A percentile compares a stretch with the other conserved stretches of the same genome.
These are phyloP conservation scores for Entomortierella beljakovae DNA, from an alignment of 192 early-diverging fungal species.

Conservation along the genomic window DNA sequence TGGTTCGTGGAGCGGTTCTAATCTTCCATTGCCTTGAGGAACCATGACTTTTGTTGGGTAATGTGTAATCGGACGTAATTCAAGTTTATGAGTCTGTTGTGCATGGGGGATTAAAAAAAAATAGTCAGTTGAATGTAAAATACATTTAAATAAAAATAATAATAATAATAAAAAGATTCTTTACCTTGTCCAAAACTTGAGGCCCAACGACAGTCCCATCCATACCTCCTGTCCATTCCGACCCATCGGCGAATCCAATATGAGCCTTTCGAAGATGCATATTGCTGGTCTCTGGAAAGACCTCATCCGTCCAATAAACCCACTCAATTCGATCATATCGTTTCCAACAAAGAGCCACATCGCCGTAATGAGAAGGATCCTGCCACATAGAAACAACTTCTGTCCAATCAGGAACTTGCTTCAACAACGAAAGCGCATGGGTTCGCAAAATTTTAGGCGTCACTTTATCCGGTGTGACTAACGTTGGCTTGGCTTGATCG, in stretches of 20 bases:
- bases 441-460: constrained; percentile 41
- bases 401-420: constrained; percentile 45
- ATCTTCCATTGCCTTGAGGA: background rate
- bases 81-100: constrained; percentile 50
- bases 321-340: constrained; percentile 58
- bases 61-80: constrained; percentile 50
- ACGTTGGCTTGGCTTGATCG: constrained; percentile 24
- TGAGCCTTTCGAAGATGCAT: constrained; percentile 34
- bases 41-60: constrained; percentile 42
- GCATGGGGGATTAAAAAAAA: background rate
- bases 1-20: constrained; percentile 33
- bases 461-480: constrained; percentile 44
- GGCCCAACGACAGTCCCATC: constrained; percentile 45
- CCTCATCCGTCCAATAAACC: constrained; percentile 44
- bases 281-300: constrained; percentile 29
- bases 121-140: background rate
- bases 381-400: constrained; percentile 50
- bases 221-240: constrained; percentile 39
- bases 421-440: constrained; percentile 39
- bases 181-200: constrained; percentile 56
- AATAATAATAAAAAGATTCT: background rate
- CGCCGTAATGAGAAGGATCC: constrained; percentile 29
- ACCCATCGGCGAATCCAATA: constrained; percentile 50
- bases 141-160: background rate
- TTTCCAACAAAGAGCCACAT: constrained; percentile 57